Evolutionary conservation across 495 filamentous ascomycete genomes (phyloP), one percentile per base, ranked within the genome.

Genomic region (Penicillium roqueforti): DNA sequence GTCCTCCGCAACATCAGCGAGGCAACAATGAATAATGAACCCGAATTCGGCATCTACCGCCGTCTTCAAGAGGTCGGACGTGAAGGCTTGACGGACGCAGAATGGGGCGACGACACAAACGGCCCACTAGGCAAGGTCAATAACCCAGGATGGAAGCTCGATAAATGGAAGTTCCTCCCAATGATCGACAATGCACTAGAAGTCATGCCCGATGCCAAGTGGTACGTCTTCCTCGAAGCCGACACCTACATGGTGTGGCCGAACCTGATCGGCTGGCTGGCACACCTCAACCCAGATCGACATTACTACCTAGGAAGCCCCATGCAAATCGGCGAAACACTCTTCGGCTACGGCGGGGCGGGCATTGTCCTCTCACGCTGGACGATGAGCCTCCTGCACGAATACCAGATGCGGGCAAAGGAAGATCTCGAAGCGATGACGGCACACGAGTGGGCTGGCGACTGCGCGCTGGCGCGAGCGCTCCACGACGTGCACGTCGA

Each of bases 121-220:
- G 66, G 70, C 6, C 67, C 70, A 2, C 62, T 66, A 14, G 72
- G 70, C 29, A 71, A 70, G 28, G 52, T 51, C 22, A 66, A 66
- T 31, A 75, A 75, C 23, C 67, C 72, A 0, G 83, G 79, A 5
- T 87, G 83, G 83, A 74, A 71, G 48, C 65, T 85, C 32, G 83
- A 87, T 64, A 85, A 84, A 63, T 86, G 80, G 73, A 87, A 86
- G 64, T 86, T 86, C 57, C 68, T 87, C 13, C 80, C 82, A 6
- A 82, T 82, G 71, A 73, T 85, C 41, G 77, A 81, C 51, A 65
- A 76, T 29, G 78, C 82, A 22, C 76, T 79, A 66, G 67, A 71
- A 37, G 66, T 76, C 69, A 70, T 69, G 32, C 80, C 81, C 5
- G 68, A 77, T 4, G 73, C 70, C 19, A 78, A 80, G 40, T 87